Percentiles rank a stretch among this genome's conserved stretches.
phyloP scores from a whole-genome alignment of 352 stramenopile species.

The Pythium sp. region DNA sequence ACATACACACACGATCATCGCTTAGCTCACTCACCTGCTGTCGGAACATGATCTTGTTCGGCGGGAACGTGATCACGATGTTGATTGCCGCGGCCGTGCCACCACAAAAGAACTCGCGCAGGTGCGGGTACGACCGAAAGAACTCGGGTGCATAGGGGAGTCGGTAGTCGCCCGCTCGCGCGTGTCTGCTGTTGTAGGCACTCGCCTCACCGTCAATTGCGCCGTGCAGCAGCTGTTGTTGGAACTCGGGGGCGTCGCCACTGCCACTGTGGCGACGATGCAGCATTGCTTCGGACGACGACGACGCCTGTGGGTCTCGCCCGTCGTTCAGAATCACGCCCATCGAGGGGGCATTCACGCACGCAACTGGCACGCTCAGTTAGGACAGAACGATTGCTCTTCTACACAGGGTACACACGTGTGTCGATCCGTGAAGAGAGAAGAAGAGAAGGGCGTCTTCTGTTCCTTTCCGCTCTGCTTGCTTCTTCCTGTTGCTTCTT shows the following conservation, averaged over 20 bases:
- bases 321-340: constrained; percentile 17
- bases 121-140: constrained; percentile 57
- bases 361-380: neutral
- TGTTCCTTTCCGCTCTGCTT: neutral
- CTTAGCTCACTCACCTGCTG: constrained; percentile 75
- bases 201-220: neutral
- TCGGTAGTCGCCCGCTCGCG: neutral
- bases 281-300: neutral
- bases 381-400: too few relatives aligned
- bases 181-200: neutral
- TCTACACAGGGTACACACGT: neutral
- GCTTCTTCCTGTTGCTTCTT: neutral
- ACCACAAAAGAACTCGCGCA: constrained; percentile 82
- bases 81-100: constrained; percentile 83
- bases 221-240: neutral
- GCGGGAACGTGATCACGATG: constrained; percentile 84
- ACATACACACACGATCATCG: neutral
- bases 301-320: constrained; percentile 4
- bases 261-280: neutral
- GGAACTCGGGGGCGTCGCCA: neutral
- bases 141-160: constrained; percentile 21
- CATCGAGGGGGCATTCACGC: constrained; percentile 5
- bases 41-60: constrained; percentile 91
- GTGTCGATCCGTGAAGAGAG: neutral
- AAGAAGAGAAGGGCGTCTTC: neutral